phyloP scores from a whole-genome alignment of 352 stramenopile species.

The Globisporangium alternatum region DNA sequence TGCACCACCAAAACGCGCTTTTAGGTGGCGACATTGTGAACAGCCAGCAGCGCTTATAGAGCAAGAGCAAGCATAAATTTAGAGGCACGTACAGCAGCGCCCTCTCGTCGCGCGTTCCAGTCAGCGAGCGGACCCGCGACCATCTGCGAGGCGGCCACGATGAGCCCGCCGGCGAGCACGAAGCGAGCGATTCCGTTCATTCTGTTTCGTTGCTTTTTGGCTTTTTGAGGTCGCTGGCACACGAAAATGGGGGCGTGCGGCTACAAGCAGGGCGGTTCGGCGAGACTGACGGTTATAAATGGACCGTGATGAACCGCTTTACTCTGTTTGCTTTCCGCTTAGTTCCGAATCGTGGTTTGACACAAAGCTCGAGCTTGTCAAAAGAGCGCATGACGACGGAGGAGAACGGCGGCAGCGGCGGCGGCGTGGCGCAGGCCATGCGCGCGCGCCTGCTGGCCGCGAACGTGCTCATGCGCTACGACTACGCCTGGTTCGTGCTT shows the following conservation, averaged over 20 bases:
- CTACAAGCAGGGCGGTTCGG: background rate
- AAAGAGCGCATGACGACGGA: background rate
- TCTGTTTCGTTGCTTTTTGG: constrained; percentile 2
- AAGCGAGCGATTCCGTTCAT: constrained; percentile 81
- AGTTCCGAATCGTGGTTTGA: background rate
- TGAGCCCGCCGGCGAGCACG: constrained; percentile 62
- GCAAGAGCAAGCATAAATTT: background rate
- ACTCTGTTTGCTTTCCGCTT: background rate
- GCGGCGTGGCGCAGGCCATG: constrained; percentile 2
- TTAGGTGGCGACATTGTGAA: background rate
- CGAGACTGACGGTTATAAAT: background rate
- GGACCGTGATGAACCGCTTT: background rate
- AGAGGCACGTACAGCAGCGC: constrained; percentile 39
- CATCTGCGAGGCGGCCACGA: constrained; percentile 66
- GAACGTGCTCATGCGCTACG: constrained; percentile 78
- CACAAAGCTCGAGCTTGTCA: background rate
- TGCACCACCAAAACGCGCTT: background rate
- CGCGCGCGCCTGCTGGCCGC: constrained; percentile 49
- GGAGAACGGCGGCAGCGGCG: background rate
- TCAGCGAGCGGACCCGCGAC: constrained; percentile 61
- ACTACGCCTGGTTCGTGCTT: constrained; percentile 69
- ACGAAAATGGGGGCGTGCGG: constrained; percentile 1
- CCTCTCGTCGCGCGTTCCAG: constrained; percentile 76
- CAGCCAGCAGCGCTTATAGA: background rate
- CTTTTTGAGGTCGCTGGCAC: background rate